These are phyloP conservation scores for Ustilago shanxiensis DNA, from an alignment of 1,284 basidiomycete species.

Conservation along the genomic window DNA sequence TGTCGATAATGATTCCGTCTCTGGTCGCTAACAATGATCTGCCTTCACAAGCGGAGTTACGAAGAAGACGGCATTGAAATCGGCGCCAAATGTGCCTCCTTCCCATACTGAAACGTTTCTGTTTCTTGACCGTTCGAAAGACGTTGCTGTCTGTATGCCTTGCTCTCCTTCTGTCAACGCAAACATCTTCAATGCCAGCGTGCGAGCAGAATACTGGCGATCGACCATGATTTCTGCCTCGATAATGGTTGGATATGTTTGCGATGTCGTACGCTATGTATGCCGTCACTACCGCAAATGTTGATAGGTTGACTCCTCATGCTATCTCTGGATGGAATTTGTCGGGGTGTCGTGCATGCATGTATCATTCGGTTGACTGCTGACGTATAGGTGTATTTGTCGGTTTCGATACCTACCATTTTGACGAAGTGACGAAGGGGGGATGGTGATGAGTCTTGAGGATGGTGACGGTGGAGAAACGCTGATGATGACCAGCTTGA, in stretches of 20 bases:
- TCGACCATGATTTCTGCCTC: too few relatives aligned
- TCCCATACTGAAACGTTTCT: too few relatives aligned
- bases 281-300: not conserved
- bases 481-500: constrained; percentile 30
- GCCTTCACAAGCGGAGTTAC: too few relatives aligned
- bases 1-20: too few relatives aligned
- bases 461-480: constrained; percentile 23
- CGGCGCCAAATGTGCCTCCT: too few relatives aligned
- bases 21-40: too few relatives aligned
- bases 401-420: constrained; percentile 44
- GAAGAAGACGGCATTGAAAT: too few relatives aligned
- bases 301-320: not conserved
- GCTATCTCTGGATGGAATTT: not conserved
- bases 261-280: not conserved
- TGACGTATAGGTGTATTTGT: not conserved
- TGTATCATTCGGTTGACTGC: constrained; percentile 3
- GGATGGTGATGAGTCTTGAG: constrained; percentile 41
- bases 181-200: too few relatives aligned
- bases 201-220: too few relatives aligned
- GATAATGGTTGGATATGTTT: not conserved
- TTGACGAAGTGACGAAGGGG: constrained; percentile 29
- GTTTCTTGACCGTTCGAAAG: too few relatives aligned
- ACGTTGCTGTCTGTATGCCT: too few relatives aligned
- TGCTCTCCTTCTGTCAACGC: too few relatives aligned
- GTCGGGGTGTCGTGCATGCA: constrained; percentile 3